A percentile compares a stretch with the other conserved stretches of the same genome.
Evolutionary conservation across 768 basidiomycete species (phyloP).

Genomic region (Lentinula raphanica): DNA sequence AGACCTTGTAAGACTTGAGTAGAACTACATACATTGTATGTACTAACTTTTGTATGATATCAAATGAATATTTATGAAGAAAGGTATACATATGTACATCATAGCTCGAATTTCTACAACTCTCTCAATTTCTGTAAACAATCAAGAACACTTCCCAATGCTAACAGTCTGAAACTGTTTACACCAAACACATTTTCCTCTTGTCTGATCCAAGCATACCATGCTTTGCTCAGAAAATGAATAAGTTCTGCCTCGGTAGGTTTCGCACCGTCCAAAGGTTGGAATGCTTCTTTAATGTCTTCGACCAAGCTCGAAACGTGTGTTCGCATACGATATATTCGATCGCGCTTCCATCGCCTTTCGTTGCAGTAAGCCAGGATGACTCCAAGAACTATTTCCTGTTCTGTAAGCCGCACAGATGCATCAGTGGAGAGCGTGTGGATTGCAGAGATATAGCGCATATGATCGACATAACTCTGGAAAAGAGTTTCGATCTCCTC

Average conservation of each 20-base stretch:
- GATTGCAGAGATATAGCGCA: conserved; percentile 64
- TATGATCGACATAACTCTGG: conserved; percentile 53
- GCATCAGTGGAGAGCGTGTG: conserved; percentile 59
- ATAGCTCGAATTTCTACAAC: neutral
- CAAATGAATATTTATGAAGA: neutral
- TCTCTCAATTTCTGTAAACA: conserved; percentile 38
- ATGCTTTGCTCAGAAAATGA: conserved; percentile 45
- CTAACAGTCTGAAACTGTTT: conserved; percentile 66
- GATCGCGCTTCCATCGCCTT: conserved; percentile 51
- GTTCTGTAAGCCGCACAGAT: conserved; percentile 55
- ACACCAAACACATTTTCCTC: conserved; percentile 39
- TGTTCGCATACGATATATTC: conserved; percentile 57
- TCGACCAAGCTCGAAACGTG: conserved; percentile 49
- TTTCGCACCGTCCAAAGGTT: conserved; percentile 14
- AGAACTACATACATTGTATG: no score
- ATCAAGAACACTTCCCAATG: conserved; percentile 54
- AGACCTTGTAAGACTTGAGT: no score
- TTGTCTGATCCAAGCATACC: conserved; percentile 62
- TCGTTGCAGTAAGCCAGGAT: conserved; percentile 70
- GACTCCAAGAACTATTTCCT: conserved; percentile 70
- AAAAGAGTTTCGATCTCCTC: conserved; percentile 36
- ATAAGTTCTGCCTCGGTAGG: conserved; percentile 24
- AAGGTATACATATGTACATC: neutral
- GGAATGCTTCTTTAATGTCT: conserved; percentile 39
- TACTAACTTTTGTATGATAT: no score